phyloP scores from a whole-genome alignment of 495 filamentous ascomycete genomes.

The Penicillium ochrochloron region DNA sequence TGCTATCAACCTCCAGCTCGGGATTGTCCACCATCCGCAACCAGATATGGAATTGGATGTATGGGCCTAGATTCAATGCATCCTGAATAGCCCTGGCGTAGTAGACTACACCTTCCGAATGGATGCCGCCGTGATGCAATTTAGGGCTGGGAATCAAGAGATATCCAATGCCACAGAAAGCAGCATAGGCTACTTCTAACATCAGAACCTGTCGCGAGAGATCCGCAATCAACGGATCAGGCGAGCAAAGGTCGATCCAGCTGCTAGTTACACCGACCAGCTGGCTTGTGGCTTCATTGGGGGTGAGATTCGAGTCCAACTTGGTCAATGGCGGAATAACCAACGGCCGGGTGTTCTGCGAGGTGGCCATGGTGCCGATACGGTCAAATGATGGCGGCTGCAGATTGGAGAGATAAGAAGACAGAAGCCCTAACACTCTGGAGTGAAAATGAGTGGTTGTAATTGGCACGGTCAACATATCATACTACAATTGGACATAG shows the following conservation, averaged over 20 bases:
- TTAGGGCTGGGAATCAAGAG: slow-evolving; percentile 80
- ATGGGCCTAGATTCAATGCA: slow-evolving; percentile 69
- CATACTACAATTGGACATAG: slow-evolving; percentile 65
- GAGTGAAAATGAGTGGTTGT: slow-evolving; percentile 83
- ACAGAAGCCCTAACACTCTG: slow-evolving; percentile 67
- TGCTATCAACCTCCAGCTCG: slow-evolving; percentile 57
- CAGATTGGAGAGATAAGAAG: slow-evolving; percentile 55
- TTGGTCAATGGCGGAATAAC: slow-evolving; percentile 72
- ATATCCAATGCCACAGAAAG: slow-evolving; percentile 87
- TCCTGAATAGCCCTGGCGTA: slow-evolving; percentile 88
- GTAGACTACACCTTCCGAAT: slow-evolving; percentile 59
- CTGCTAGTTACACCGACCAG: slow-evolving; percentile 75
- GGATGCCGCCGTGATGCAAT: slow-evolving; percentile 49
- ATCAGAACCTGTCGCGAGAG: slow-evolving; percentile 88
- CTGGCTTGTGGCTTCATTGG: slow-evolving; percentile 70
- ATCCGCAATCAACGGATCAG: slow-evolving; percentile 78
- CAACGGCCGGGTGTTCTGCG: slow-evolving; percentile 50
- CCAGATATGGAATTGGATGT: slow-evolving; percentile 79
- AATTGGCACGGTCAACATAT: slow-evolving; percentile 88
- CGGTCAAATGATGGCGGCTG: slow-evolving; percentile 37
- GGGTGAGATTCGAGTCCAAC: slow-evolving; percentile 74
- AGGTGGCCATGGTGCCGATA: slow-evolving; percentile 42
- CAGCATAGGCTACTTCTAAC: slow-evolving; percentile 89
- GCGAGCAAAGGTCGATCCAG: slow-evolving; percentile 89
- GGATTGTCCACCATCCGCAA: slow-evolving; percentile 73